These are phyloP conservation scores for Pyrenophora seminiperda DNA, from an alignment of 2,329 filamentous ascomycete species.

Conservation along the genomic window DNA sequence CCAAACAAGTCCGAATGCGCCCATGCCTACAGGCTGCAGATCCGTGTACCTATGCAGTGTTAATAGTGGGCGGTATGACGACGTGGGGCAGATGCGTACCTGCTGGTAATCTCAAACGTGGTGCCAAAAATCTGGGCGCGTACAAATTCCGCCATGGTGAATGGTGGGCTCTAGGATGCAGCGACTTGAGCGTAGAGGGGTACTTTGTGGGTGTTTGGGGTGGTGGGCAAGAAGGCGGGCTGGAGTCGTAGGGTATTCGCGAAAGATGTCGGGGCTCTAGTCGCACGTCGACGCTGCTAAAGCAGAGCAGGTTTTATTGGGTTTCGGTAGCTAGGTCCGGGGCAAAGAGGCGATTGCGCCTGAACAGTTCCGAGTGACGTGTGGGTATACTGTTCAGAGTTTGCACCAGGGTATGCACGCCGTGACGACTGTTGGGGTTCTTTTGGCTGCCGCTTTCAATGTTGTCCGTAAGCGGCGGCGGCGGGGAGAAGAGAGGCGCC, in stretches of 20 bases:
- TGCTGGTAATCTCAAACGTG: constrained; percentile 98
- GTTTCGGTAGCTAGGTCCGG: constrained; percentile 27
- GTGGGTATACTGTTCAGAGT: constrained; percentile 6
- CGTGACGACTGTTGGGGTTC: constrained; percentile 2
- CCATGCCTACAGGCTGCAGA: constrained; percentile 98
- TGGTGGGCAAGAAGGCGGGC: constrained; percentile 16
- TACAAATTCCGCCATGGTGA: constrained; percentile 96
- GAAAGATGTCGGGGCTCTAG: constrained; percentile 21
- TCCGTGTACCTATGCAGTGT: constrained; percentile 79
- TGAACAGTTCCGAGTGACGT: constrained; percentile 11
- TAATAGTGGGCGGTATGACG: constrained; percentile 25
- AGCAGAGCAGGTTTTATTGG: constrained; percentile 17
- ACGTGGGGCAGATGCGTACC: constrained; percentile 62
- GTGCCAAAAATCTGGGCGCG: constrained; percentile 99
- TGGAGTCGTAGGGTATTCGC: constrained; percentile 22
- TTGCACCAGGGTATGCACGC: constrained; percentile 8
- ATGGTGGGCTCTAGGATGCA: constrained; percentile 18
- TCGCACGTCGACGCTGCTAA: constrained; percentile 36
- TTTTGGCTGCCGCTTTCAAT: constrained; percentile 9
- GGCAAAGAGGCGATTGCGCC: constrained; percentile 17
- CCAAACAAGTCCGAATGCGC: constrained; percentile 98
- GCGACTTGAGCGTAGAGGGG: constrained; percentile 32
- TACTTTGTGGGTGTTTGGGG: constrained; percentile 6
- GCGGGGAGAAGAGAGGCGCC: constrained; percentile 26
- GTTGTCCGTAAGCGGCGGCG: constrained; percentile 19